phyloP scores from a whole-genome alignment of 1,284 basidiomycete genomes.

The Irpex rosettiformis region DNA sequence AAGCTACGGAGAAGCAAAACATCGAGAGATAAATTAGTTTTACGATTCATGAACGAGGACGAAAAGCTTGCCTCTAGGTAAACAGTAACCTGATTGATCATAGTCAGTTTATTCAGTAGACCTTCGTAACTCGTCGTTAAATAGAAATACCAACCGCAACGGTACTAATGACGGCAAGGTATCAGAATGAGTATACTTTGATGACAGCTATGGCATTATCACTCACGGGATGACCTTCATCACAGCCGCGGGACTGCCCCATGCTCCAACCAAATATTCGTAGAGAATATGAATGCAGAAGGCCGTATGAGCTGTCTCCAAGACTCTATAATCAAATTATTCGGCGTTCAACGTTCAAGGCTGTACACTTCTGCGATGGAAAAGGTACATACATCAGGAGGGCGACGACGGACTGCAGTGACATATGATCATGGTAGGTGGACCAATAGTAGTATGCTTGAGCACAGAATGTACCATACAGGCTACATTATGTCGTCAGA shows the following conservation, averaged over 20 bases:
- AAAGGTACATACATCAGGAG: not conserved
- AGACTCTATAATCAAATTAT: constrained; percentile 14
- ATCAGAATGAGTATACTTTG: not conserved
- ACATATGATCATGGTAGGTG: not conserved
- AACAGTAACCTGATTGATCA: not conserved
- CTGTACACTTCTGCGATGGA: no score
- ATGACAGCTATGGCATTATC: no score
- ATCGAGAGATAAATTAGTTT: not conserved
- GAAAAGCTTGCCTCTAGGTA: not conserved
- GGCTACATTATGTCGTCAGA: no score
- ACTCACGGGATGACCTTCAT: not conserved
- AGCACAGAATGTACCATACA: not conserved
- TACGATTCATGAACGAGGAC: not conserved
- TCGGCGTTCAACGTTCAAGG: not conserved
- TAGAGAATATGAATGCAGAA: constrained; percentile 19
- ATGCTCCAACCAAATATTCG: constrained; percentile 14
- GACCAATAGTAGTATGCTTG: not conserved
- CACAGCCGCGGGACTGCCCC: constrained; percentile 4
- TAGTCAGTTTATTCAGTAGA: not conserved
- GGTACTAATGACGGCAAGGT: not conserved
- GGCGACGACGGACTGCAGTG: not conserved
- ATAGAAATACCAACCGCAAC: not conserved
- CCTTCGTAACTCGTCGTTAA: not conserved
- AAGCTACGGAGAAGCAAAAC: not conserved
- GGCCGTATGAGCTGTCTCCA: constrained; percentile 19